Conservation (phyloP, 2,329 filamentous ascomycete genomes). For the Fusarium brachygibbosum region DNA sequence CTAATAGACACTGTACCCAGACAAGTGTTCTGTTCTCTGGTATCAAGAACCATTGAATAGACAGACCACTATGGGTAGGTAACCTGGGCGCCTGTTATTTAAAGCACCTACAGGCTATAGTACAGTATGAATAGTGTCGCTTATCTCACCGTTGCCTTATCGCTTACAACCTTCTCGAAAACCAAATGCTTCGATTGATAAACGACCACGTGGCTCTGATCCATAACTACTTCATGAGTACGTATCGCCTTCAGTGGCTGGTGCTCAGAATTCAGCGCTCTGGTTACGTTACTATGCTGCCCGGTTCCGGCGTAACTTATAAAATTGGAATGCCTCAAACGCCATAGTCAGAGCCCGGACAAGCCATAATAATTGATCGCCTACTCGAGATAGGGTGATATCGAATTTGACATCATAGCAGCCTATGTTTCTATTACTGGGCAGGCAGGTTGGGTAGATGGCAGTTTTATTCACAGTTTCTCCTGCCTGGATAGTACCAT, state of each 20-base stretch:
- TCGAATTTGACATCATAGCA: not conserved
- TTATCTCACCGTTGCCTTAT: not conserved
- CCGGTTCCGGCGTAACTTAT: not conserved
- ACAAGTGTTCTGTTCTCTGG: not conserved
- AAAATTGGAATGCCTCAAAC: not conserved
- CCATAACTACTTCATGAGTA: not conserved
- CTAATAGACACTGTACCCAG: no score
- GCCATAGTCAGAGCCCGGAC: not conserved
- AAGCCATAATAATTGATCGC: not conserved
- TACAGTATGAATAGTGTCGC: not conserved
- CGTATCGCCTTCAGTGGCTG: not conserved
- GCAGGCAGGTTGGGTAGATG: not conserved
- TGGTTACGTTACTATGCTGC: not conserved
- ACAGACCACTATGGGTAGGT: no score
- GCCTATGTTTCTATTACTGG: not conserved
- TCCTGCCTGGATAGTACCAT: not conserved
- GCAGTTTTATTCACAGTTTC: not conserved
- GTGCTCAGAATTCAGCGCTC: not conserved
- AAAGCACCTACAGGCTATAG: no score
- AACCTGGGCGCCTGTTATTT: no score
- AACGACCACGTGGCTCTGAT: conserved; percentile 9
- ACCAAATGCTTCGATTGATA: not conserved
- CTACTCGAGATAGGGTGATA: not conserved
- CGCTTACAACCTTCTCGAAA: conserved; percentile 9
- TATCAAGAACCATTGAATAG: no score